Percentiles rank a stretch among this genome's conserved stretches.
These are phyloP conservation scores for Pichia kluyveri DNA, from an alignment of 805 yeast genomes.

Conservation along the genomic window DNA sequence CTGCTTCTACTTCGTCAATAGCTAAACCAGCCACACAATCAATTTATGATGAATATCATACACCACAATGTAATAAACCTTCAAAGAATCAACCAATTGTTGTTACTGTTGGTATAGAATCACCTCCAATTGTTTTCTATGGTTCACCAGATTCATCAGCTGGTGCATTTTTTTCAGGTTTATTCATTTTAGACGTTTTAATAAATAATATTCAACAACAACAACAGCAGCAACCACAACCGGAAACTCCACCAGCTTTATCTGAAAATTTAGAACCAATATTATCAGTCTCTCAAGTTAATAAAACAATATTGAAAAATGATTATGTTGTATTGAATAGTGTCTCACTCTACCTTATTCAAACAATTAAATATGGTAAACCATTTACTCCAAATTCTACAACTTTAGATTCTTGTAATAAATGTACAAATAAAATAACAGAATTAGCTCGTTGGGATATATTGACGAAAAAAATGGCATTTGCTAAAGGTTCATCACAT, in stretches of 20 bases:
- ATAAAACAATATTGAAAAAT: constrained; percentile 11
- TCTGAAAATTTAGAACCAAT: constrained; percentile 11
- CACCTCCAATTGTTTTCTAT: constrained; percentile 84
- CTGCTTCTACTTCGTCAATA: not conserved
- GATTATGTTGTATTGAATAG: constrained; percentile 43
- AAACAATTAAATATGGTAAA: constrained; percentile 53
- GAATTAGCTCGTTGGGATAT: constrained; percentile 87
- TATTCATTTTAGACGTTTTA: constrained; percentile 51
- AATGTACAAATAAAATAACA: constrained; percentile 46
- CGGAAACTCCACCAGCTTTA: too few relatives aligned
- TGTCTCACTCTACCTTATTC: constrained; percentile 63
- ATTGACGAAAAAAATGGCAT: constrained; percentile 45
- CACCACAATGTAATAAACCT: constrained; percentile 17
- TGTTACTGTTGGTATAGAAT: constrained; percentile 60
- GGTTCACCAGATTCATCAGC: constrained; percentile 72
- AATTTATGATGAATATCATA: constrained; percentile 19
- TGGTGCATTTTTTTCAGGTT: constrained; percentile 81
- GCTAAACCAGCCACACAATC: not conserved
- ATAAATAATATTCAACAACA: constrained; percentile 1
- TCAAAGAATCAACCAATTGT: constrained; percentile 22
- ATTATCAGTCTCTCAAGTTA: constrained; percentile 16
- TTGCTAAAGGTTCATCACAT: constrained; percentile 56
- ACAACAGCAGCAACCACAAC: not conserved
- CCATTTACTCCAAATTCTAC: constrained; percentile 55
- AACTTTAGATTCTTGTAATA: constrained; percentile 42